These are phyloP conservation scores for Diutina neorugosa DNA, from an alignment of 1,139 yeast species.

Conservation along the genomic window DNA sequence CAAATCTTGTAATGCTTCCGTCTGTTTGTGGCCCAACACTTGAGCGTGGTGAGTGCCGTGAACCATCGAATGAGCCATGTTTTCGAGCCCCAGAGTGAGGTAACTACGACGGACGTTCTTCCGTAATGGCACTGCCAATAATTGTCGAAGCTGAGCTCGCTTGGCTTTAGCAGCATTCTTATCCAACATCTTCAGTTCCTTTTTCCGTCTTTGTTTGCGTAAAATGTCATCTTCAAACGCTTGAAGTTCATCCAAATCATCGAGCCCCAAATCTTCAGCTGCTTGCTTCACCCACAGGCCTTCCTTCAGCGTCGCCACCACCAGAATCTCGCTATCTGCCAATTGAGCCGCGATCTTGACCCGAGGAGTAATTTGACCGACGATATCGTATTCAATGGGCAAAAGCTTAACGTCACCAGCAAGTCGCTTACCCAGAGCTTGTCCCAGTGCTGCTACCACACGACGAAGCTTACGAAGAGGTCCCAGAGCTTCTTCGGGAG, in stretches of 20 bases:
- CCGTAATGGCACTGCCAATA: conserved; percentile 49
- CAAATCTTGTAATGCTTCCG: conserved; percentile 61
- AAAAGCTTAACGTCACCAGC: conserved; percentile 52
- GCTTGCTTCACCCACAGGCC: conserved; percentile 79
- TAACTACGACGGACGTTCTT: conserved; percentile 64
- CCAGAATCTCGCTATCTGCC: conserved; percentile 57
- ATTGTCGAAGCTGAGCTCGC: conserved; percentile 43
- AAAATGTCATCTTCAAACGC: conserved; percentile 51
- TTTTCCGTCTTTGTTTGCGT: conserved; percentile 51
- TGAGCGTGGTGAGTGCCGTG: conserved; percentile 59
- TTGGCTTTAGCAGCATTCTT: conserved; percentile 37
- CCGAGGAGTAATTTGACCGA: conserved; percentile 60
- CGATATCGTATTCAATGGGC: conserved; percentile 66
- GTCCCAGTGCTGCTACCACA: conserved; percentile 33
- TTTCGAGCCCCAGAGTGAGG: conserved; percentile 73
- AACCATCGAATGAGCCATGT: conserved; percentile 75
- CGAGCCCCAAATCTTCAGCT: conserved; percentile 86
- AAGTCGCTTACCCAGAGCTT: conserved; percentile 16
- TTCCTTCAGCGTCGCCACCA: conserved; percentile 55
- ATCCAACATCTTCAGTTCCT: conserved; percentile 40
- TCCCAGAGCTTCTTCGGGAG: conserved; percentile 89
- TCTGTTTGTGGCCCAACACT: conserved; percentile 58
- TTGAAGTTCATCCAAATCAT: conserved; percentile 48
- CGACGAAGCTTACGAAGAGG: conserved; percentile 69
- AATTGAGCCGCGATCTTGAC: conserved; percentile 57